These are phyloP conservation scores for Kappamyces sp. DNA, from an alignment of 192 early-diverging fungal genomes.

Conservation along the genomic window DNA sequence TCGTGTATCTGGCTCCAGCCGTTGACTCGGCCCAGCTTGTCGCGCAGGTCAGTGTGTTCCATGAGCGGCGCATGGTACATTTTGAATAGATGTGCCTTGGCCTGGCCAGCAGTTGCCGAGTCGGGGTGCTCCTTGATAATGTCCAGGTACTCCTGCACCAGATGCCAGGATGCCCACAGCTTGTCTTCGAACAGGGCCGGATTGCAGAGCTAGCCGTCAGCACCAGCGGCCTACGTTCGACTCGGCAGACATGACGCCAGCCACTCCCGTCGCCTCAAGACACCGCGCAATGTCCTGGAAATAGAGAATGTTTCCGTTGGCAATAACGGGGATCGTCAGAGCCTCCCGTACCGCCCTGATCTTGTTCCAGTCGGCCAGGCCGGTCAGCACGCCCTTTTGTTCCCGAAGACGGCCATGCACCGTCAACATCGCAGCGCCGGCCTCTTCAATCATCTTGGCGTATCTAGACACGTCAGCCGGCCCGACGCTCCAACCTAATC, in stretches of 20 bases:
- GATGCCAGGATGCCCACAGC: constrained; percentile 63
- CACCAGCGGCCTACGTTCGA: not conserved
- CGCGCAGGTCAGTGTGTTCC: constrained; percentile 74
- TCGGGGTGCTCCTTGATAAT: constrained; percentile 65
- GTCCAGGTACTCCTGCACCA: constrained; percentile 82
- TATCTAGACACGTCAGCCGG: constrained; percentile 36
- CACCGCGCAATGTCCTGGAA: constrained; percentile 81
- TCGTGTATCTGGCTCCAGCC: constrained; percentile 54
- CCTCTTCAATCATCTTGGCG: constrained; percentile 91
- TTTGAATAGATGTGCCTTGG: constrained; percentile 91
- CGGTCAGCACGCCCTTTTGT: constrained; percentile 95
- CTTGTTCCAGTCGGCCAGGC: constrained; percentile 92
- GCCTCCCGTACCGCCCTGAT: constrained; percentile 74
- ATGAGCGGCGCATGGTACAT: constrained; percentile 67
- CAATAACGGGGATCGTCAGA: constrained; percentile 85
- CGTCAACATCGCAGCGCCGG: constrained; percentile 85
- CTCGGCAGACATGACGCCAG: constrained; percentile 89
- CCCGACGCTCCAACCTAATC: constrained; percentile 28
- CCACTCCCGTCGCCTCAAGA: constrained; percentile 75
- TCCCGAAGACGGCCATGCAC: constrained; percentile 94
- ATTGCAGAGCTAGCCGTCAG: constrained; percentile 58
- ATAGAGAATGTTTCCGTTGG: constrained; percentile 98
- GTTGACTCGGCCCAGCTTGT: constrained; percentile 55
- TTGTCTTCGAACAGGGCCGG: constrained; percentile 75
- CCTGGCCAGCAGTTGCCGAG: constrained; percentile 53